These are phyloP conservation scores for Alternaria sp. DNA, from an alignment of 2,329 filamentous ascomycete species.

Conservation along the genomic window DNA sequence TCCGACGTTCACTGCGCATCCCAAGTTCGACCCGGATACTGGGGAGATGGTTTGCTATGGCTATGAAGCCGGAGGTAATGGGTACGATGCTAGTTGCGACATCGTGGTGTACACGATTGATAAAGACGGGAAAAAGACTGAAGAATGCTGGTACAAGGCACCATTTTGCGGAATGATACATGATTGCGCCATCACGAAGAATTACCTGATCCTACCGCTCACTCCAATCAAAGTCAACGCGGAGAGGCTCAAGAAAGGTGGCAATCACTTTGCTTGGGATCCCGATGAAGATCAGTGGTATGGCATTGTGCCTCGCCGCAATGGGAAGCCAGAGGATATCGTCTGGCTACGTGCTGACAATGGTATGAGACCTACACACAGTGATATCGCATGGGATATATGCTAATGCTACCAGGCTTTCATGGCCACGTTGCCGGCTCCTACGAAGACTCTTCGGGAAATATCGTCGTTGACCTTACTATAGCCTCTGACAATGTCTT, in stretches of 20 bases:
- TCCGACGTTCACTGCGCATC: slow-evolving; percentile 56
- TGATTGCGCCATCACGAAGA: slow-evolving; percentile 52
- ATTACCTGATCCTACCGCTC: slow-evolving; percentile 51
- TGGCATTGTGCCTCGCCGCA: slow-evolving; percentile 61
- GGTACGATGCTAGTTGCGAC: slow-evolving; percentile 46
- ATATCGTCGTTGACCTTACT: slow-evolving; percentile 51
- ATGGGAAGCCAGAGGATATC: slow-evolving; percentile 62
- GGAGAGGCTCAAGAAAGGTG: slow-evolving; percentile 49
- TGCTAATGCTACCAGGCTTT: slow-evolving; percentile 39
- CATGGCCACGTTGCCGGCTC: slow-evolving; percentile 55
- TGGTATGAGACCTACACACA: slow-evolving; percentile 44
- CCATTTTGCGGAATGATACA: slow-evolving; percentile 53
- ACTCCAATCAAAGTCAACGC: slow-evolving; percentile 49
- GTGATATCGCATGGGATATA: background rate
- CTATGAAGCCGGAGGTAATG: slow-evolving; percentile 53
- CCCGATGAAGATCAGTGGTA: slow-evolving; percentile 65
- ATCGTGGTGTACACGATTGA: slow-evolving; percentile 54
- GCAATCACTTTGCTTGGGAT: slow-evolving; percentile 53
- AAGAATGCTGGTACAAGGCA: slow-evolving; percentile 53
- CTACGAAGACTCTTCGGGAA: slow-evolving; percentile 51
- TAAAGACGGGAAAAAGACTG: slow-evolving; percentile 47
- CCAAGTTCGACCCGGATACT: slow-evolving; percentile 55
- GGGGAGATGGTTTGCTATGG: slow-evolving; percentile 54
- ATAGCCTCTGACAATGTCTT: slow-evolving; percentile 56
- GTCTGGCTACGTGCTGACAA: slow-evolving; percentile 62